Evolutionary conservation across 129 eudicot species (phyloP).

Genomic region (Sambucus nigra): DNA sequence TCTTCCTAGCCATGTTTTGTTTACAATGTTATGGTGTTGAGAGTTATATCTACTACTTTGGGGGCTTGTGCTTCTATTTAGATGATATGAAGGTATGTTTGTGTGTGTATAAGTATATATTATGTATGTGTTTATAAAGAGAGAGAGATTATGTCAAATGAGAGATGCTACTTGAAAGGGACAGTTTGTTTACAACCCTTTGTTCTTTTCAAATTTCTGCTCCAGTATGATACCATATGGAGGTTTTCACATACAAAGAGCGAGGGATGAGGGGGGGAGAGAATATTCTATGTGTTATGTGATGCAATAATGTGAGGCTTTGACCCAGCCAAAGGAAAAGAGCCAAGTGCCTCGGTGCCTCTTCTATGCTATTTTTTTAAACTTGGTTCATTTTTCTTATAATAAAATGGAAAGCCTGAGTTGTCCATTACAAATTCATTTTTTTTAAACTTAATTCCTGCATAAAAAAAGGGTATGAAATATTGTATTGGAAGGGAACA

Average conservation of each 20-base stretch:
- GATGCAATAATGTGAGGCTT: conserved; percentile 11
- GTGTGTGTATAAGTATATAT: conserved; percentile 6
- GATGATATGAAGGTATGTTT: background rate
- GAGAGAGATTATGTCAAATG: conserved; percentile 6
- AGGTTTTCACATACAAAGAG: conserved; percentile 21
- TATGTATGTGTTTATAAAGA: background rate
- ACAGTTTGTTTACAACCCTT: conserved; percentile 33
- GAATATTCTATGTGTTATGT: conserved; percentile 14
- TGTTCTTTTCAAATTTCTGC: conserved; percentile 24
- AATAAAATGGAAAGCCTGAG: conserved; percentile 7
- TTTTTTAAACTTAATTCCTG: background rate
- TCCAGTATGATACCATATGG: conserved; percentile 29
- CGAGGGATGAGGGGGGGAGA: conserved; percentile 7
- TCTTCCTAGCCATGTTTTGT: conserved; percentile 56
- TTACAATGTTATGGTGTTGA: conserved; percentile 1
- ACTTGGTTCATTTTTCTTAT: conserved; percentile 5
- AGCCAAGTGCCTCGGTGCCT: conserved; percentile 25
- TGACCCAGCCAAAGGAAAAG: conserved; percentile 48
- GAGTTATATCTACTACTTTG: background rate
- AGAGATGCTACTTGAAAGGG: conserved; percentile 38
- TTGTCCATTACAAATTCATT: background rate
- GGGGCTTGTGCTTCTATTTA: background rate
- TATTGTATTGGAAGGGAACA: conserved; percentile 2
- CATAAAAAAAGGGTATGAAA: too few relatives aligned
- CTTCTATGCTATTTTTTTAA: conserved; percentile 15